Evolutionary conservation across 2,329 filamentous ascomycete genomes (phyloP).

Genomic region (Ceratocystis eucalypticola): DNA sequence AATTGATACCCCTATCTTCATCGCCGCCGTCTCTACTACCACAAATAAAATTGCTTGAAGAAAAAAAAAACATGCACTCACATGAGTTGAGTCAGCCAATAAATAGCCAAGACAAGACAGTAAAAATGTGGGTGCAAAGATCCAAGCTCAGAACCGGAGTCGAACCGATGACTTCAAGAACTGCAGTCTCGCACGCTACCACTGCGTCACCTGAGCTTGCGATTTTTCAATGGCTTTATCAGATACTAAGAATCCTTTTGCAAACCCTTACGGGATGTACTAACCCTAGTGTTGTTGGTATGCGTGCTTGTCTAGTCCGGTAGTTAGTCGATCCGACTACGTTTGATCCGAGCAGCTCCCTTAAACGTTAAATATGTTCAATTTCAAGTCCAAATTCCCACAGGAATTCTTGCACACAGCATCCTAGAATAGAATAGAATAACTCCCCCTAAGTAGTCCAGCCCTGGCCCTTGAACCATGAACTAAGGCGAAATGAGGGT

Average conservation of each 20-base stretch:
- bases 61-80: neutral
- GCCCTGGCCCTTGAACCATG: neutral
- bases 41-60: neutral
- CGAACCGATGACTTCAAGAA: slow-evolving; percentile 19
- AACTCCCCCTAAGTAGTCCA: neutral
- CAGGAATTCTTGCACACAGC: too few species aligned
- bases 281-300: too few species aligned
- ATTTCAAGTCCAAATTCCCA: too few species aligned
- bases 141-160: slow-evolving; percentile 18
- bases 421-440: too few species aligned
- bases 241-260: neutral
- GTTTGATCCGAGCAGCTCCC: too few species aligned
- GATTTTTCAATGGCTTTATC: neutral
- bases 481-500: neutral
- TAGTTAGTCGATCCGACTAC: too few species aligned
- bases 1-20: neutral
- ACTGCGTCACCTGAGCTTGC: slow-evolving; percentile 17
- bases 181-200: slow-evolving; percentile 19
- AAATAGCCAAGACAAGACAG: neutral
- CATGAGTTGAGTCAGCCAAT: neutral
- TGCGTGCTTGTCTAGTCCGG: too few species aligned
- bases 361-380: too few species aligned
- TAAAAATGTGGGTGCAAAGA: neutral
- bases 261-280: neutral
- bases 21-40: neutral